Evolutionary conservation across 2,329 filamentous ascomycete genomes (phyloP).

Genomic region (Aspergillus sp.): DNA sequence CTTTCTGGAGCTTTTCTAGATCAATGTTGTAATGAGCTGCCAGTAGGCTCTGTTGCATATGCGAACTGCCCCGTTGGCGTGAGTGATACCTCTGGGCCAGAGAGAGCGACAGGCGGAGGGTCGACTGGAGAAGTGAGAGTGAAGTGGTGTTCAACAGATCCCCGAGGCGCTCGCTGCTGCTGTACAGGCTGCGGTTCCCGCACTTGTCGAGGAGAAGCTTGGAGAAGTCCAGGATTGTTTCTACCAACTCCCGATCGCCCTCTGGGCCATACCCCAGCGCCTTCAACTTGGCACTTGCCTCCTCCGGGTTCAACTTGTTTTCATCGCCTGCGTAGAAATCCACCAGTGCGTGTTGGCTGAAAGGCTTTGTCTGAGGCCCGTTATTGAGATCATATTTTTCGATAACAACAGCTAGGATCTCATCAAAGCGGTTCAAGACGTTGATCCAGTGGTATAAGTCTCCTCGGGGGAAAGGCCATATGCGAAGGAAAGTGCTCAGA

Average conservation of each 20-base stretch:
- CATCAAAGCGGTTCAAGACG: constrained; percentile 88
- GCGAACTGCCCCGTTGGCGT: constrained; percentile 69
- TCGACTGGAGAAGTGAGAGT: constrained; percentile 70
- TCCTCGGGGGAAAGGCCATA: constrained; percentile 93
- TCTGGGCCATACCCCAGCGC: constrained; percentile 66
- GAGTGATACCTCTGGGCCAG: constrained; percentile 91
- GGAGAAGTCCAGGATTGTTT: constrained; percentile 80
- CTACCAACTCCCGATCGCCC: constrained; percentile 76
- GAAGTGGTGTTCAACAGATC: constrained; percentile 86
- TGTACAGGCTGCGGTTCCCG: constrained; percentile 93
- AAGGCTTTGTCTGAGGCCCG: constrained; percentile 76
- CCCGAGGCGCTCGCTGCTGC: constrained; percentile 85
- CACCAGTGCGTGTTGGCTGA: constrained; percentile 47
- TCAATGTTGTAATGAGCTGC: constrained; percentile 77
- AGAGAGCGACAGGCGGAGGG: constrained; percentile 77
- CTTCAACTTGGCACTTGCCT: constrained; percentile 53
- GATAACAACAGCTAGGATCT: constrained; percentile 77
- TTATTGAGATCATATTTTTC: constrained; percentile 74
- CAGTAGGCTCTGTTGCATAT: constrained; percentile 70
- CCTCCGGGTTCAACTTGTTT: constrained; percentile 53
- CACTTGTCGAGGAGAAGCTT: constrained; percentile 88
- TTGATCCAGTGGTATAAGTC: constrained; percentile 99
- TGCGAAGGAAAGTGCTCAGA: constrained; percentile 75
- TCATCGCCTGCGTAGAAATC: constrained; percentile 58
- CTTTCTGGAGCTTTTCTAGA: constrained; percentile 75